phyloP scores from a whole-genome alignment of 2,329 filamentous ascomycete genomes.

The Dactylellina drechsleri region DNA sequence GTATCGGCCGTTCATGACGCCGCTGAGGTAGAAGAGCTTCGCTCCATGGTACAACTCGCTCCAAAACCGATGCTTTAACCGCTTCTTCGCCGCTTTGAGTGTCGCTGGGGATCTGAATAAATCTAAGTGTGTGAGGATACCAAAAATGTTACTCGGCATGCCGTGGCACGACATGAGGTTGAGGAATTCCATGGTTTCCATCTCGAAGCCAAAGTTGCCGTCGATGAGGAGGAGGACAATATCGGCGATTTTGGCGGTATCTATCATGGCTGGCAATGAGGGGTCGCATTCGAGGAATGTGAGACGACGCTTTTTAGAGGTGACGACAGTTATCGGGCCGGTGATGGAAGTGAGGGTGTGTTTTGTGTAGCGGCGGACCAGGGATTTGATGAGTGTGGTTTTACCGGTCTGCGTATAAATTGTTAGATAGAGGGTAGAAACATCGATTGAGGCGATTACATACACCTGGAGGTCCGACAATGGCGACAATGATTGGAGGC shows the following conservation, averaged over 20 bases:
- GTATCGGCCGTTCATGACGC: conserved; percentile 95
- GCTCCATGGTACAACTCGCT: conserved; percentile 96
- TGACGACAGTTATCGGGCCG: conserved; percentile 94
- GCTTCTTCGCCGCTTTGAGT: conserved; percentile 92
- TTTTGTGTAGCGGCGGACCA: conserved; percentile 94
- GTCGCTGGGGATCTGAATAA: conserved; percentile 93
- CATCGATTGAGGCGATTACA: conserved; percentile 55
- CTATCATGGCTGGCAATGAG: conserved; percentile 94
- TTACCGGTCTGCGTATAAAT: conserved; percentile 72
- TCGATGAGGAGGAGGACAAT: conserved; percentile 98
- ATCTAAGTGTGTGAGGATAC: conserved; percentile 94
- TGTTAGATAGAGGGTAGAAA: conserved; percentile 23
- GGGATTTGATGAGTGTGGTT: conserved; percentile 92
- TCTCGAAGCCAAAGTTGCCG: conserved; percentile 98
- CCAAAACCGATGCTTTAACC: conserved; percentile 95
- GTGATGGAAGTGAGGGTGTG: conserved; percentile 89
- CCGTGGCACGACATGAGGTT: conserved; percentile 92
- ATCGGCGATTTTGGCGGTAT: conserved; percentile 95
- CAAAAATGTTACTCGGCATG: conserved; percentile 99
- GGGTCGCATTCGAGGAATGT: conserved; percentile 99
- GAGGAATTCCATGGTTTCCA: conserved; percentile 99
- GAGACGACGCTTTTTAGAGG: conserved; percentile 91
- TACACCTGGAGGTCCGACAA: conserved; percentile 93
- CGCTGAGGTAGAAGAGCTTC: conserved; percentile 95
- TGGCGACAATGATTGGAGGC: conserved; percentile 88